These are phyloP conservation scores for Leccinum variicolor DNA, from an alignment of 768 basidiomycete species.

Conservation along the genomic window DNA sequence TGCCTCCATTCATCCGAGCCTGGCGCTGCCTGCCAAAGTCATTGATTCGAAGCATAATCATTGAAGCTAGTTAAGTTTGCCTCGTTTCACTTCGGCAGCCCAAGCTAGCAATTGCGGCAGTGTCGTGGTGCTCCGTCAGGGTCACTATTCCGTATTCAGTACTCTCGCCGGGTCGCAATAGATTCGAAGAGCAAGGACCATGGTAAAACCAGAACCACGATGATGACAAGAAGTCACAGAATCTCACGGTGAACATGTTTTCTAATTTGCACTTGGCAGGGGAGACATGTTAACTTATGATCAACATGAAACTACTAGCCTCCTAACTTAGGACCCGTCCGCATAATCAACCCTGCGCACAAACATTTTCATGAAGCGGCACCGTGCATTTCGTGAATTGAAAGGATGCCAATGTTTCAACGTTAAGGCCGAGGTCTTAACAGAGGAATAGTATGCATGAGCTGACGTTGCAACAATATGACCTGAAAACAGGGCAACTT, in stretches of 20 bases:
- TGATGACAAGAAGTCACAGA: background rate
- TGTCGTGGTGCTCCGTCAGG: background rate
- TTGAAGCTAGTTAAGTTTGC: constrained; percentile 2
- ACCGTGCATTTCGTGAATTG: background rate
- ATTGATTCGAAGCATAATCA: background rate
- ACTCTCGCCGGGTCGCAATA: background rate
- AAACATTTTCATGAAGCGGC: background rate
- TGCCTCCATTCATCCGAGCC: constrained; percentile 1
- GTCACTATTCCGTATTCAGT: background rate
- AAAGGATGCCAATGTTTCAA: background rate
- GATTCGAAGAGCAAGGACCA: background rate
- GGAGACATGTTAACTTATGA: background rate
- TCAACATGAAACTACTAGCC: background rate
- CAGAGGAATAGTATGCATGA: background rate
- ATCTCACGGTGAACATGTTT: background rate
- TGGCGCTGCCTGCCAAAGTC: constrained; percentile 2
- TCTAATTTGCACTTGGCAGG: background rate
- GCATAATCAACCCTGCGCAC: background rate
- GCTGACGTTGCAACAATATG: background rate
- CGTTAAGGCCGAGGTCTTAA: background rate
- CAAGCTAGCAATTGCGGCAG: background rate
- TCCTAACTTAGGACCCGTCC: background rate
- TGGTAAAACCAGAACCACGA: background rate
- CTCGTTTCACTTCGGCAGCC: background rate
- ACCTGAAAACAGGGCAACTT: background rate